A percentile compares a stretch with the other conserved stretches of the same genome.
Conservation (phyloP, 768 basidiomycete species). For the Calocybe gangraenosa region DNA sequence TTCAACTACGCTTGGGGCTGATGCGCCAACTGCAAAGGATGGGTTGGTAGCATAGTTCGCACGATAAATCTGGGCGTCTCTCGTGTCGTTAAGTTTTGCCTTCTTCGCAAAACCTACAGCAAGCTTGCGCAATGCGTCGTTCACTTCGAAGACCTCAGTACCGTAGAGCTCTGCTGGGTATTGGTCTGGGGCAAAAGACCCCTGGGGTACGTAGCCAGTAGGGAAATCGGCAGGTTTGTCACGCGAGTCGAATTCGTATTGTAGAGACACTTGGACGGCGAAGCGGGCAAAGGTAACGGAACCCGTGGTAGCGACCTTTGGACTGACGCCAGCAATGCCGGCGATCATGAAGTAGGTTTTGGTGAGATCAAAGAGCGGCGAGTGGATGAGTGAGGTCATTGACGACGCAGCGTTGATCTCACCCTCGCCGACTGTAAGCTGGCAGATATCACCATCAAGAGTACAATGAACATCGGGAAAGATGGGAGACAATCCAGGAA, state of each 20-base stretch:
- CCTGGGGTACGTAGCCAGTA: slow-evolving; percentile 12
- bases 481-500: slow-evolving; percentile 10
- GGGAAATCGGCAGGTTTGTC: slow-evolving; percentile 10
- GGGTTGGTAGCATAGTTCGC: slow-evolving; percentile 2
- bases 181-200: slow-evolving; percentile 5
- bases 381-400: slow-evolving; percentile 11
- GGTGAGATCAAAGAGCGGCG: slow-evolving; percentile 7
- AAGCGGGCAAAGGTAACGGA: slow-evolving; percentile 14
- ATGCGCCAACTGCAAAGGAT: slow-evolving; percentile 4
- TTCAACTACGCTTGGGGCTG: slow-evolving; percentile 10
- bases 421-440: slow-evolving; percentile 11
- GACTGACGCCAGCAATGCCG: slow-evolving; percentile 12
- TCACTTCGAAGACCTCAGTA: slow-evolving; percentile 14
- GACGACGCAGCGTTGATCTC: slow-evolving; percentile 14
- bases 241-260: slow-evolving; percentile 12
- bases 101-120: slow-evolving; percentile 10
- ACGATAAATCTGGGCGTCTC: slow-evolving; percentile 6
- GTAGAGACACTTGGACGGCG: slow-evolving; percentile 12
- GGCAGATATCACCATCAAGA: slow-evolving; percentile 6
- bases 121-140: slow-evolving; percentile 9
- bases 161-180: slow-evolving; percentile 11
- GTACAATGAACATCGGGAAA: slow-evolving; percentile 12
- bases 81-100: slow-evolving; percentile 8
- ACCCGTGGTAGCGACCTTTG: slow-evolving; percentile 9
- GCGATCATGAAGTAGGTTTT: slow-evolving; percentile 12